Percentiles rank a stretch among this genome's conserved stretches.
phyloP scores from a whole-genome alignment of 495 filamentous ascomycete genomes.

The Friedmanniomyces endolithicus region DNA sequence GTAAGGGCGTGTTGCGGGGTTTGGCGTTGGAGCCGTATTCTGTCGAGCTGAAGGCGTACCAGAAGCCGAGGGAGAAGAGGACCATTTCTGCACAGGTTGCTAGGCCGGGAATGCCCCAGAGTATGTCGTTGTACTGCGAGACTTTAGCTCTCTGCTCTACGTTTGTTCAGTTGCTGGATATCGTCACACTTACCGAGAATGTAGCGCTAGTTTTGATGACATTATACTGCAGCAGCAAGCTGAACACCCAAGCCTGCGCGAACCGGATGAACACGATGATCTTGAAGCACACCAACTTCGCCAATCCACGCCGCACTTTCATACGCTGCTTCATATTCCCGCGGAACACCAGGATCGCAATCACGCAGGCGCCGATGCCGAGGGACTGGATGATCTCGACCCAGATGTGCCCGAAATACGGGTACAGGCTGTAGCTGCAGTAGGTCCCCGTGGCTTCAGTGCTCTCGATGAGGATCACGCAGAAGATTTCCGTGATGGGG shows the following conservation, averaged over 20 bases:
- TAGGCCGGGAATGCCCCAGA: constrained; percentile 6
- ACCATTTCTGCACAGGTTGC: constrained; percentile 12
- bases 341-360: constrained; percentile 6
- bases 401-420: constrained; percentile 7
- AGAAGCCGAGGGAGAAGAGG: constrained; percentile 11
- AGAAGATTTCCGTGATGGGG: neutral
- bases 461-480: neutral
- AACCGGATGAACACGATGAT: constrained; percentile 13
- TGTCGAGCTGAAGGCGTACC: constrained; percentile 14
- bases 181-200: neutral
- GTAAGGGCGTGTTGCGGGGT: neutral
- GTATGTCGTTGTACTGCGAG: constrained; percentile 9
- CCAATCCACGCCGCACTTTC: constrained; percentile 4
- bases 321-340: constrained; percentile 3
- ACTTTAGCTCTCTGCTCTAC: neutral
- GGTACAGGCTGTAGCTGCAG: constrained; percentile 5
- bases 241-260: constrained; percentile 7
- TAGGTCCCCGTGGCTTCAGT: constrained; percentile 1
- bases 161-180: neutral
- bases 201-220: constrained; percentile 6
- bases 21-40: constrained; percentile 11
- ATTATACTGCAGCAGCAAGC: constrained; percentile 7
- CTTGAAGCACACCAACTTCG: constrained; percentile 11
- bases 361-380: constrained; percentile 5
- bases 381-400: neutral